phyloP scores from a whole-genome alignment of 305 asterid genomes.

The Ajuga reptans region DNA sequence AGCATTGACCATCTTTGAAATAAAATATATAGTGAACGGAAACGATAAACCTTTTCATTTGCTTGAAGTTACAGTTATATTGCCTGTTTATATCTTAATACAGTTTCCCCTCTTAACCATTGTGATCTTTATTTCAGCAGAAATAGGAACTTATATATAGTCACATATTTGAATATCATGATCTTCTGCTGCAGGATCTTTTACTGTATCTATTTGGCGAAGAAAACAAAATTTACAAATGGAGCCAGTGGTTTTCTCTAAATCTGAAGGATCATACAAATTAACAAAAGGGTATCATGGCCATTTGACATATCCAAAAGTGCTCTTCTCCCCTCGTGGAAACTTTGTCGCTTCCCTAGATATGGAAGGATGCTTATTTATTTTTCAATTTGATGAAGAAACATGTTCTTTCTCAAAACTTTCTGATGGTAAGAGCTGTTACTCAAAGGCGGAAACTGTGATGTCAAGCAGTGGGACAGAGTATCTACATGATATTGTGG shows the following conservation, averaged over 20 bases:
- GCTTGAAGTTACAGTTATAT: background rate
- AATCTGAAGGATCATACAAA: constrained; percentile 60
- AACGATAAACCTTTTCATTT: background rate
- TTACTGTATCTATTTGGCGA: constrained; percentile 62
- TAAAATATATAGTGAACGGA: background rate
- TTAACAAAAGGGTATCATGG: constrained; percentile 35
- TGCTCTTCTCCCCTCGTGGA: constrained; percentile 69
- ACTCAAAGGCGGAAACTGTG: constrained; percentile 27
- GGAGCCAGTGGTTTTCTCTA: constrained; percentile 45
- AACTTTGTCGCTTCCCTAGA: constrained; percentile 66
- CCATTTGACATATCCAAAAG: constrained; percentile 57
- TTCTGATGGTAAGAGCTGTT: constrained; percentile 31
- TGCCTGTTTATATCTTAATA: background rate
- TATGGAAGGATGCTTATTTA: constrained; percentile 51
- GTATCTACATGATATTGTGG: constrained; percentile 41
- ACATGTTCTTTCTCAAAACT: constrained; percentile 39
- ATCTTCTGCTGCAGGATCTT: constrained; percentile 47
- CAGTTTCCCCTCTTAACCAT: background rate
- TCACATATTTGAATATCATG: constrained; percentile 6
- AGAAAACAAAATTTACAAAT: constrained; percentile 39
- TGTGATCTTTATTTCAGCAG: constrained; percentile 14
- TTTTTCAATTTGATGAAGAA: constrained; percentile 58
- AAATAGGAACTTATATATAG: background rate
- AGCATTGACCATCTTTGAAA: background rate
- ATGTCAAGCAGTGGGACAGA: constrained; percentile 31